phyloP scores from a whole-genome alignment of 2,329 filamentous ascomycete genomes.

The Cercospora citrullina region DNA sequence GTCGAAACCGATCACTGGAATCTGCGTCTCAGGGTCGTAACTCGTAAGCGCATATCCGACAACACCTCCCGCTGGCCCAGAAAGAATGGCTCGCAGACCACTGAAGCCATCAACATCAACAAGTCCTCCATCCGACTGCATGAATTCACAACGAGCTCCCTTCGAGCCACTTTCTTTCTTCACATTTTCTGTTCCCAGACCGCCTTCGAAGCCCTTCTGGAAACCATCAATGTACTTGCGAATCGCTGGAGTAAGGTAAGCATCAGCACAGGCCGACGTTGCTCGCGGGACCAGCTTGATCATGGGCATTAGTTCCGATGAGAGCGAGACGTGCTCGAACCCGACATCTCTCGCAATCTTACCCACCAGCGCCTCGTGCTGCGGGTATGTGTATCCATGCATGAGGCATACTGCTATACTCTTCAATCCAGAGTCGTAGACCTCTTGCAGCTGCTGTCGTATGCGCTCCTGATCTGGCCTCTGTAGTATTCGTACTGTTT shows the following conservation, averaged over 20 bases:
- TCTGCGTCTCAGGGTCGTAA: constrained; percentile 79
- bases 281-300: constrained; percentile 76
- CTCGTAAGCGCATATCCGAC: constrained; percentile 91
- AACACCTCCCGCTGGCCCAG: constrained; percentile 88
- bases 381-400: constrained; percentile 88
- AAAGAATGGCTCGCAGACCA: constrained; percentile 80
- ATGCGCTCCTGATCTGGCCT: constrained; percentile 61
- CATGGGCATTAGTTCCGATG: constrained; percentile 83
- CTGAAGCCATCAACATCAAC: constrained; percentile 78
- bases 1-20: constrained; percentile 89
- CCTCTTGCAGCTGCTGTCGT: constrained; percentile 60
- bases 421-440: constrained; percentile 69
- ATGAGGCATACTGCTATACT: constrained; percentile 89
- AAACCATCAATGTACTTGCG: constrained; percentile 77
- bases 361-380: constrained; percentile 78
- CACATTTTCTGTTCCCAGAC: constrained; percentile 73
- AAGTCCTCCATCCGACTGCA: constrained; percentile 79
- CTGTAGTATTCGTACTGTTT: constrained; percentile 69
- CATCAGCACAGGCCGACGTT: constrained; percentile 76
- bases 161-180: constrained; percentile 63
- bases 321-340: constrained; percentile 78
- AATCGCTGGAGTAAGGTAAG: constrained; percentile 77
- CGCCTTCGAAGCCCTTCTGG: constrained; percentile 75
- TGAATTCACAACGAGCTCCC: constrained; percentile 86
- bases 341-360: constrained; percentile 76